phyloP scores from a whole-genome alignment of 306 rosid species.

The Trifolium pratense region DNA sequence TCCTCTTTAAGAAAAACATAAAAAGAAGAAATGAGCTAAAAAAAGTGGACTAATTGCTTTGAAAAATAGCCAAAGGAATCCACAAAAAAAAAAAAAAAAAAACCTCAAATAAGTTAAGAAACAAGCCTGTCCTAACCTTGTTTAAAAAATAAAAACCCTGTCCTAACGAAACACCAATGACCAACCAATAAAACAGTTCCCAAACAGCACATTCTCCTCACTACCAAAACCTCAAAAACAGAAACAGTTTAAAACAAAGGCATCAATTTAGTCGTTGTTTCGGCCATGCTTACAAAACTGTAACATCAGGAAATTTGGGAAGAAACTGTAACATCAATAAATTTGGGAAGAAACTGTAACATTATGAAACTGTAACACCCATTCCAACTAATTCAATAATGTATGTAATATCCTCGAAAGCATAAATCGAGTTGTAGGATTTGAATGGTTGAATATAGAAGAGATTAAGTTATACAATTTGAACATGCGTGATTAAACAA shows the following conservation, averaged over 20 bases:
- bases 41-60: conserved; percentile 27
- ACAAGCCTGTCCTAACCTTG: background rate
- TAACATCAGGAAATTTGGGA: background rate
- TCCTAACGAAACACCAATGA: background rate
- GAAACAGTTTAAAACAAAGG: conserved; percentile 1
- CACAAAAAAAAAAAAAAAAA: background rate
- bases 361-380: background rate
- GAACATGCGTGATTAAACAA: conserved; percentile 4
- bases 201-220: background rate
- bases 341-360: background rate
- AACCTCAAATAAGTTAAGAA: conserved; percentile 19
- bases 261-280: background rate
- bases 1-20: conserved; percentile 15
- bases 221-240: conserved; percentile 17
- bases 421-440: conserved; percentile 15
- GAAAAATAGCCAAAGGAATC: conserved; percentile 21
- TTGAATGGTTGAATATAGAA: conserved; percentile 15
- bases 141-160: too few relatives aligned
- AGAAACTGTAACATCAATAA: background rate
- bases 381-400: conserved; percentile 6
- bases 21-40: conserved; percentile 6
- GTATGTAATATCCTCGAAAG: conserved; percentile 9
- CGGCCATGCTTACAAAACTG: conserved; percentile 4
- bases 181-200: background rate
- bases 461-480: conserved; percentile 7